Evolutionary conservation across 2,329 filamentous ascomycete species (phyloP).

Genomic region (Boeremia exigua): DNA sequence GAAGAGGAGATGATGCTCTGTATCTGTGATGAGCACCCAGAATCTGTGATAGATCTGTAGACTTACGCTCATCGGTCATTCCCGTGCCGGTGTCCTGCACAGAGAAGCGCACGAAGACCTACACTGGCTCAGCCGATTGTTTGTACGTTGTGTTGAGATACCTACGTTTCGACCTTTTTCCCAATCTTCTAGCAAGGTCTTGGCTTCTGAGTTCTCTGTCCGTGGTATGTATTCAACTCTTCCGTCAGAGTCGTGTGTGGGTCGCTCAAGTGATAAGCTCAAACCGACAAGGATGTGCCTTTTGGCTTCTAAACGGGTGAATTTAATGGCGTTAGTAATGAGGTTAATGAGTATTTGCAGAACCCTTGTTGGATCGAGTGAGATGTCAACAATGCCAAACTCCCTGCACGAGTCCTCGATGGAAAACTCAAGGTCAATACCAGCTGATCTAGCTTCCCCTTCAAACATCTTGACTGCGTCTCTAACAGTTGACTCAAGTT

Average conservation of each 20-base stretch:
- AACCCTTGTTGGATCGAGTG: constrained; percentile 51
- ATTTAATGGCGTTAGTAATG: constrained; percentile 55
- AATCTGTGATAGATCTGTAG: not conserved
- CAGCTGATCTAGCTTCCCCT: constrained; percentile 40
- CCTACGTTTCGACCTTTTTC: constrained; percentile 31
- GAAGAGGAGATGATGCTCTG: constrained; percentile 45
- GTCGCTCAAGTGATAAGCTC: constrained; percentile 38
- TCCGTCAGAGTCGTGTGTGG: constrained; percentile 40
- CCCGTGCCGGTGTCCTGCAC: constrained; percentile 51
- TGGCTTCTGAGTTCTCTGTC: constrained; percentile 18
- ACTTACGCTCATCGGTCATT: constrained; percentile 33
- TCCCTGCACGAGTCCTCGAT: constrained; percentile 47
- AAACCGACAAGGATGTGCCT: constrained; percentile 46
- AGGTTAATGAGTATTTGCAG: constrained; percentile 50
- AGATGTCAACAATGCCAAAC: constrained; percentile 44
- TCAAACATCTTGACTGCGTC: constrained; percentile 49
- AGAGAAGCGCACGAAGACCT: constrained; percentile 46
- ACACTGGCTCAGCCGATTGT: constrained; percentile 1
- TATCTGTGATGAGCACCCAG: not conserved
- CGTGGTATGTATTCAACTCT: constrained; percentile 19
- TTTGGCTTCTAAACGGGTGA: constrained; percentile 46
- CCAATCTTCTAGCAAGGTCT: constrained; percentile 41
- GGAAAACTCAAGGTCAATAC: constrained; percentile 34
- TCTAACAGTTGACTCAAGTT: constrained; percentile 42
- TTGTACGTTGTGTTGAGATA: too few species aligned